Evolutionary conservation across 2,329 filamentous ascomycete species (phyloP), one percentile per base, ranked within the genome.

Genomic region (Hymenoscyphus repandus): DNA sequence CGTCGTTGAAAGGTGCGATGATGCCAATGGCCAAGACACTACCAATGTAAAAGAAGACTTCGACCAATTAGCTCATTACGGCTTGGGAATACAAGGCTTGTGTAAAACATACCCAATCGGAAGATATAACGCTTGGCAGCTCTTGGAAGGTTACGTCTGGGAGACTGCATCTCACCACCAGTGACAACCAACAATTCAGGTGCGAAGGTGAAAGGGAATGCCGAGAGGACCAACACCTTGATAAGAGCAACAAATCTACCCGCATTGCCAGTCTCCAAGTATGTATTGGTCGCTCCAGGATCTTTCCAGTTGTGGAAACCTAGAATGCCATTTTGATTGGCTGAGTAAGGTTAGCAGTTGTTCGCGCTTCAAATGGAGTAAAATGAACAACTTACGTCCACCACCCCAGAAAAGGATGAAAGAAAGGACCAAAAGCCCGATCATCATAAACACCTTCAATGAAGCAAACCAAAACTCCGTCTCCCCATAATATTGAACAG

Each of bases 121-220:
- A 75, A 82, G 65, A 83, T 80, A 64, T 78, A 82, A 7, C 77
- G 72, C n/a, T 76, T 72, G 0, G 76, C 77, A 1, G 80, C 81
- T 15, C 71, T 76, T 13, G 80, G 80, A 6, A 85, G 69, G 55
- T 82, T 82, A 38, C 74, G 71, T n/a, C 79, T 72, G 1, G 77
- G 80, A 10, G 68, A 74, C 55, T 77, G 69, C 72, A 80, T 81
- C 58, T 83, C 81, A 10, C 79, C 79, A 17, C 73, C 78, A 3
- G 75, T 74, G 27, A 78, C 76, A 34, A 80, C 72, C 43, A 81
- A 70, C 32, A 81, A 63, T 56, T 82, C 78, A 31, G 64, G 61
- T 10, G 74, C 73, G 47, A 75, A 74, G 38, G 74, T 74, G 56
- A 75, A 78, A 7, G 73, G 69, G 59, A 78, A 78, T 44, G 66